Evolutionary conservation across 805 yeast species (phyloP).

Genomic region (Metschnikowia baotianmanensis): DNA sequence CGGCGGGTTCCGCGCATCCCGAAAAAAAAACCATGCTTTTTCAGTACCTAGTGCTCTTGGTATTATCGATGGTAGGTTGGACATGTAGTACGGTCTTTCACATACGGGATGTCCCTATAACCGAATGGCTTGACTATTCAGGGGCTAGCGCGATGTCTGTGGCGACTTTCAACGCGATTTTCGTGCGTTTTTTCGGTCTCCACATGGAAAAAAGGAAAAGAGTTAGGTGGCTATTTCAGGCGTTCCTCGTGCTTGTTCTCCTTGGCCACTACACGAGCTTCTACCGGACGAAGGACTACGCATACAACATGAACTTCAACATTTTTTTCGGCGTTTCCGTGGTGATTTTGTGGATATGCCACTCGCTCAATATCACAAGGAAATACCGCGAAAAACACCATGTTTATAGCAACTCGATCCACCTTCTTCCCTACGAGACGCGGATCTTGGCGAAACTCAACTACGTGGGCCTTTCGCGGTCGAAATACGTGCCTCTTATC

Average conservation of each 20-base stretch:
- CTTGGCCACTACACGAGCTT: conserved; percentile 30
- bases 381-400: conserved; percentile 17
- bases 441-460: conserved; percentile 33
- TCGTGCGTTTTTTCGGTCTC: conserved; percentile 31
- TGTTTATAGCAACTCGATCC: conserved; percentile 35
- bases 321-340: conserved; percentile 30
- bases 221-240: conserved; percentile 20
- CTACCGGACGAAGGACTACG: conserved; percentile 37
- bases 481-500: conserved; percentile 31
- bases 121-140: conserved; percentile 42
- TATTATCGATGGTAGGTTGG: conserved; percentile 38
- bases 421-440: conserved; percentile 39
- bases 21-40: conserved; percentile 24
- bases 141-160: conserved; percentile 41
- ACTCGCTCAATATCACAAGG: conserved; percentile 23
- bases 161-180: conserved; percentile 35
- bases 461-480: conserved; percentile 24
- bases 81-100: conserved; percentile 37
- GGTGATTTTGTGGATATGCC: conserved; percentile 34
- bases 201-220: conserved; percentile 14
- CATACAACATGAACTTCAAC: conserved; percentile 35
- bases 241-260: conserved; percentile 19
- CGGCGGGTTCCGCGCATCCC: conserved; percentile 15
- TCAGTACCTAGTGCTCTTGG: conserved; percentile 31
- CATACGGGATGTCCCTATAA: conserved; percentile 34